Evolutionary conservation across 306 rosid species (phyloP).

Genomic region (Cucurbita argyrosperma): DNA sequence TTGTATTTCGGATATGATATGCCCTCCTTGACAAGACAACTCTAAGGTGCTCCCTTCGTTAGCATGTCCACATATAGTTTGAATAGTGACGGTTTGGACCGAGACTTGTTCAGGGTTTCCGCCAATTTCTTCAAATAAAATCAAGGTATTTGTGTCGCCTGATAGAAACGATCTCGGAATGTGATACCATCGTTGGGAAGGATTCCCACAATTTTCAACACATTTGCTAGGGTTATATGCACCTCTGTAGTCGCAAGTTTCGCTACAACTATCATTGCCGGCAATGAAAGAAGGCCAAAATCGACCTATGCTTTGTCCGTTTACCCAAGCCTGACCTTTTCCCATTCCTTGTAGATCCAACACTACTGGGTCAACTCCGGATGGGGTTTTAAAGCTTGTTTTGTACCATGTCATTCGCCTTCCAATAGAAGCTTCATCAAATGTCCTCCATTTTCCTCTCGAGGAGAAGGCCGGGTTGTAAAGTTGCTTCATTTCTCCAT

Average conservation of each 20-base stretch:
- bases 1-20: not conserved
- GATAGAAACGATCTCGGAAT: not conserved
- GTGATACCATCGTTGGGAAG: not conserved
- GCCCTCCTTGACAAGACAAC: not conserved
- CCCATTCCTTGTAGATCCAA: not conserved
- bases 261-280: not conserved
- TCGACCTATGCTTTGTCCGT: not conserved
- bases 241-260: not conserved
- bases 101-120: not conserved
- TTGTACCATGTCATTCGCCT: not conserved
- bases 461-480: not conserved
- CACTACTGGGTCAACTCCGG: not conserved
- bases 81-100: not conserved
- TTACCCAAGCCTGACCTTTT: not conserved
- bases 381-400: not conserved
- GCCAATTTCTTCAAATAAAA: not conserved
- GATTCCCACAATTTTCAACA: not conserved
- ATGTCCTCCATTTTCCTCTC: not conserved
- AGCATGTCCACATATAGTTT: not conserved
- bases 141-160: not conserved
- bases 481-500: not conserved
- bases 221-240: not conserved
- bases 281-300: not conserved
- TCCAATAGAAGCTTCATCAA: not conserved
- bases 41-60: not conserved